Percentiles rank a stretch among this genome's conserved stretches.
These are phyloP conservation scores for Scolecobasidium constrictum DNA, from an alignment of 2,329 filamentous ascomycete genomes.

Conservation along the genomic window DNA sequence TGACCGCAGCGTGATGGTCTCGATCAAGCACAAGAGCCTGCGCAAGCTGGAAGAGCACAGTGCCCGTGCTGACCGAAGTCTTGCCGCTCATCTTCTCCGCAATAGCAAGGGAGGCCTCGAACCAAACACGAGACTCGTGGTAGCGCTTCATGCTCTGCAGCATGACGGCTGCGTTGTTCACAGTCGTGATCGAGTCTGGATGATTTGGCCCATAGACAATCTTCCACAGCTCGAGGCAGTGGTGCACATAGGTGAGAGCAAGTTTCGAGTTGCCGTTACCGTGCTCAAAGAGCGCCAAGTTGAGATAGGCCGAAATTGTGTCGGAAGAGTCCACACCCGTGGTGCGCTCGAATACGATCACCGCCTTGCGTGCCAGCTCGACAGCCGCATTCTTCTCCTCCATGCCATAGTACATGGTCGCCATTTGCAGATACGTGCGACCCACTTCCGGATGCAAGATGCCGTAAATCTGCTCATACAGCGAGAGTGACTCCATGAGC, in stretches of 20 bases:
- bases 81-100: conserved; percentile 86
- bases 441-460: conserved; percentile 95
- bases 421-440: conserved; percentile 85
- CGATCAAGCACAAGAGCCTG: conserved; percentile 93
- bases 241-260: conserved; percentile 60
- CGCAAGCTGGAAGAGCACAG: conserved; percentile 90
- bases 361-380: conserved; percentile 90
- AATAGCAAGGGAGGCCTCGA: conserved; percentile 80
- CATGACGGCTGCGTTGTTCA: conserved; percentile 99
- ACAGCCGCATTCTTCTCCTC: conserved; percentile 95
- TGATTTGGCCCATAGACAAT: conserved; percentile 89
- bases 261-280: conserved; percentile 75
- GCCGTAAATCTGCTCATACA: conserved; percentile 98
- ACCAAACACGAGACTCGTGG: conserved; percentile 91
- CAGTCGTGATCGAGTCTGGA: conserved; percentile 94
- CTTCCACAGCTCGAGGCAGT: conserved; percentile 93
- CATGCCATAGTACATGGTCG: conserved; percentile 94
- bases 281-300: conserved; percentile 88
- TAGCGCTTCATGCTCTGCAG: conserved; percentile 91
- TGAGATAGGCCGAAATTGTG: conserved; percentile 90
- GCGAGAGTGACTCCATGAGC: conserved; percentile 84
- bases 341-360: conserved; percentile 90
- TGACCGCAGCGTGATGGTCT: conserved; percentile 83
- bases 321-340: conserved; percentile 88
- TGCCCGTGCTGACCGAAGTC: conserved; percentile 85